Base-by-base conservation (phyloP, 345 rosid species). In the Raphanus sativus region DNA sequence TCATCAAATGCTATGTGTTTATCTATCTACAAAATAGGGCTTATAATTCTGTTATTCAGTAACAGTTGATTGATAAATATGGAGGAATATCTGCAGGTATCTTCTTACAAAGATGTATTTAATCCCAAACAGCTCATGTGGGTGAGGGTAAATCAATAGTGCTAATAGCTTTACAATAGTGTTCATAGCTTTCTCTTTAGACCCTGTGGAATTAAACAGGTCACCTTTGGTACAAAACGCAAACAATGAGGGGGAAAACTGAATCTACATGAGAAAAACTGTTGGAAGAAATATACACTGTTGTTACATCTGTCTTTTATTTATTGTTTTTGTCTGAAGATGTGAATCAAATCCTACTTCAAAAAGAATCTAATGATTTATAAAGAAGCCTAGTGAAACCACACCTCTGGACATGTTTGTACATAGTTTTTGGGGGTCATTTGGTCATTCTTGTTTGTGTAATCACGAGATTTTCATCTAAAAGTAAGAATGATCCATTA, bases 221-320 rank as follows among this genome's bases (percentile, higher is more conserved):
- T 52, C 2, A 52, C 24, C 24, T n/a, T 16, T 15, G 21, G 58
- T 58, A 78, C 58, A 58, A 50, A 64, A 60, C 42, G 21, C 65
- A 69, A 4, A 16, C 30, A 40, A 17, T 21, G 50, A 40, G 28
- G 66, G 36, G 0, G 42, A 16, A 54, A 30, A 72, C 62, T 71
- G 45, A 66, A 73, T 50, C 74, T 60, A 78, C 74, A 73, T 59
- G 73, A 73, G 28, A 78, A 28, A 13, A 28, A 73, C 70, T 73
- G 60, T 73, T 73, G 17, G 56, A 67, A 50, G 56, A 66, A 13
- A 38, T 67, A 17, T n/a, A 78, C 62, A 72, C 77, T 67, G 60
- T 73, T 73, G 24, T 67, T 45, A 38, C 45, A 16, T 59, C 56
- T 66, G 64, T 67, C 56, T 42, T 6, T 42, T 50, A 25, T 65